Conservation (phyloP, 371 early-diverging fungal species). For the Mortierella sp. region DNA sequence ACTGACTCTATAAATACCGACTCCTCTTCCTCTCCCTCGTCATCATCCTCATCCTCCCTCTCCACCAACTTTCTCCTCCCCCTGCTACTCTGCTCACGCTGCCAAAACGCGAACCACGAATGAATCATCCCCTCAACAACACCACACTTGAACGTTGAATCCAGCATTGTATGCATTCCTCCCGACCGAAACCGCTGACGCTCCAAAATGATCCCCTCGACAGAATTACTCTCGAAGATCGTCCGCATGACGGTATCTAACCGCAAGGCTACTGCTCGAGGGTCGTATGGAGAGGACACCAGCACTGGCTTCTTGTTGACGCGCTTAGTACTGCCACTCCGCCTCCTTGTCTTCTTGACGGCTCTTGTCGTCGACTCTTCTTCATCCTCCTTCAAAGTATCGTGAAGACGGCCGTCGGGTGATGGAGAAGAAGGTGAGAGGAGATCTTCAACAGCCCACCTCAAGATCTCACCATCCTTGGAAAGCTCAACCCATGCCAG, state of each 20-base stretch:
- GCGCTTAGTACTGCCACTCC: constrained; percentile 5
- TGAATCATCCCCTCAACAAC: constrained; percentile 68
- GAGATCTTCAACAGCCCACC: constrained; percentile 63
- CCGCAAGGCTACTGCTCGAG: constrained; percentile 23
- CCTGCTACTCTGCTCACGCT: constrained; percentile 1
- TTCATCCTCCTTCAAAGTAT: not conserved
- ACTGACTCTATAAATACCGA: constrained; percentile 29
- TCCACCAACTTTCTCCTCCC: not conserved
- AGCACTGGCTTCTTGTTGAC: constrained; percentile 1
- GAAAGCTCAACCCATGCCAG: constrained; percentile 72
- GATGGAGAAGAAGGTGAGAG: not conserved
- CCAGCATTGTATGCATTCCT: constrained; percentile 59
- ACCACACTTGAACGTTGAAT: constrained; percentile 64
- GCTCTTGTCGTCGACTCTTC: not conserved
- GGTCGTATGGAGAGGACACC: constrained; percentile 18
- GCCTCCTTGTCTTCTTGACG: not conserved
- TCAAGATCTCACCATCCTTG: constrained; percentile 51
- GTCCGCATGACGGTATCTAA: constrained; percentile 36
- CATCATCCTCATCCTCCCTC: not conserved
- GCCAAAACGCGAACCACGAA: constrained; percentile 37
- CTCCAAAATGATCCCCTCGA: constrained; percentile 62
- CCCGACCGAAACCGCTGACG: constrained; percentile 64
- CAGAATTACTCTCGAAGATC: constrained; percentile 15
- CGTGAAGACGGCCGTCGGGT: not conserved
- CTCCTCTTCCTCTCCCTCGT: not conserved